Base-by-base conservation (phyloP, 1,284 basidiomycete genomes). In the Kwoniella shivajii region DNA sequence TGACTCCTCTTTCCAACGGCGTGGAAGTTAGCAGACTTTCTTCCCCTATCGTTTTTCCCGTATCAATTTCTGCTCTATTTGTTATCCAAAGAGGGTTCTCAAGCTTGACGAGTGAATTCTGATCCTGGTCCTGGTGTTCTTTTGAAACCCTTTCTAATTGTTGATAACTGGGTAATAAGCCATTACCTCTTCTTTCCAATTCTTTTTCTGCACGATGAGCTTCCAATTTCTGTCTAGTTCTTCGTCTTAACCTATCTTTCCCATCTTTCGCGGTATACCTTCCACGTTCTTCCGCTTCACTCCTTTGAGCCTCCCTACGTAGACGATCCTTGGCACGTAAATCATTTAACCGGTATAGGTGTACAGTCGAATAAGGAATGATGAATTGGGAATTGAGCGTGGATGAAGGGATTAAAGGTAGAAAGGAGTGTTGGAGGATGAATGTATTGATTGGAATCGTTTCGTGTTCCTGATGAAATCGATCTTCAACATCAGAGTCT, bases 211-310 rank as follows among this genome's bases (percentile, higher is more conserved):
- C 14, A 18, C 38, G 37, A 39, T 33, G 29, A 16, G 18, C 6
- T 11, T 24, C 29, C 18, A 43, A 18, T 20, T n/a, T 34, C 46
- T 29, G 10, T 33, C 45, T 54, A 18, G 37, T 50, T 30, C 54
- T 42, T 51, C 43, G 27, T 22, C 49, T 14, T 13, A 54, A 27
- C n/a, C 34, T 45, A 10, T 42, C 27, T 26, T 43, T 53, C 24
- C 51, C 51, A 27, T 53, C 42, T 24, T 45, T 45, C 20, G 29
- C 20, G 6, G 31, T 27, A 20, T 46, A 46, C 30, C 51, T 33
- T 16, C 51, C 51, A 13, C 51, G 33, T 33, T 38, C 33, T 53
- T 53, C 50, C 9, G 26, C 26, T 42, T 44, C 51, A 13, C 14
- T 36, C 29, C 46, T 46, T 20, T 18, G n/a, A 13, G 13, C 42